Evolutionary conservation across 768 basidiomycete species (phyloP).

Genomic region (Mycena chlorophos): DNA sequence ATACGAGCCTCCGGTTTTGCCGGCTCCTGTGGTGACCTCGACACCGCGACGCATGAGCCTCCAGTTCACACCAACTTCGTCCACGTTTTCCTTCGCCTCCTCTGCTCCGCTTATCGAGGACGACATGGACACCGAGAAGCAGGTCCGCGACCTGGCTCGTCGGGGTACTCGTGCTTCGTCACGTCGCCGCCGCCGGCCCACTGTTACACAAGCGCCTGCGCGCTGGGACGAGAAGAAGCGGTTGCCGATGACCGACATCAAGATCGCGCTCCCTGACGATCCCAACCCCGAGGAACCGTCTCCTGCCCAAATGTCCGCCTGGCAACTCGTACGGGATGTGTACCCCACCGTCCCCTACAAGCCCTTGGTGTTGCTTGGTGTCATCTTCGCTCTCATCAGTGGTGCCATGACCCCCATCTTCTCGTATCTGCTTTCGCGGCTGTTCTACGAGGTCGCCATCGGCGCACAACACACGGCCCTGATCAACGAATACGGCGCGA

Average conservation of each 20-base stretch:
- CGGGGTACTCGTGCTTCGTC: slow-evolving; percentile 15
- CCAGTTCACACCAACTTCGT: slow-evolving; percentile 64
- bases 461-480: slow-evolving; percentile 60
- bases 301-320: slow-evolving; percentile 37
- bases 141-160: slow-evolving; percentile 9
- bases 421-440: slow-evolving; percentile 80
- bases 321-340: slow-evolving; percentile 51
- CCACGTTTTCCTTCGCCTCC: slow-evolving; percentile 32
- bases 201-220: neutral
- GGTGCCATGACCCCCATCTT: slow-evolving; percentile 92
- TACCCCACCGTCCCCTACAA: slow-evolving; percentile 80
- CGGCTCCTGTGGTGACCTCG: slow-evolving; percentile 32
- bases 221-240: slow-evolving; percentile 27
- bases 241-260: slow-evolving; percentile 26
- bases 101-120: slow-evolving; percentile 20
- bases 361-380: slow-evolving; percentile 64
- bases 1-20: slow-evolving; percentile 24
- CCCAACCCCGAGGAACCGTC: slow-evolving; percentile 14
- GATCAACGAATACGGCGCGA: slow-evolving; percentile 73
- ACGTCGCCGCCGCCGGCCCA: slow-evolving; percentile 4
- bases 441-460: slow-evolving; percentile 74
- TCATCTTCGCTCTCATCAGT: slow-evolving; percentile 65
- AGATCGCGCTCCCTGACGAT: slow-evolving; percentile 26
- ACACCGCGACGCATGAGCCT: slow-evolving; percentile 51
- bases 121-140: slow-evolving; percentile 10